Base-by-base conservation (phyloP, 2,329 filamentous ascomycete genomes). In the Zasmidium cellare region DNA sequence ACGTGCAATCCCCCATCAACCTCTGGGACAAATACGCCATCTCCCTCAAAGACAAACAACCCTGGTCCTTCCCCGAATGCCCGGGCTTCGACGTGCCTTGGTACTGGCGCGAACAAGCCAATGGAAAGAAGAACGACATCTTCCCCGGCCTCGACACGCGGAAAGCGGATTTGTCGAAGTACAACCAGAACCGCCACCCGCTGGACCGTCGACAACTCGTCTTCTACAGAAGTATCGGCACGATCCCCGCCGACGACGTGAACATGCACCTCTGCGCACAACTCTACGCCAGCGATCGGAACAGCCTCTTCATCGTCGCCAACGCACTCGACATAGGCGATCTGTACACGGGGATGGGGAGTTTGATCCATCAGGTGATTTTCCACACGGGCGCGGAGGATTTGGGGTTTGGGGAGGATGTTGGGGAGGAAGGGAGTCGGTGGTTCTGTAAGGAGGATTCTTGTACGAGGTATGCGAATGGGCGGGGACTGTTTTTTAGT, bases 201-300 rank as follows among this genome's bases (percentile, higher is more conserved):
- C 64, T 75, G 5, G 72, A 76, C 19, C 61, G 66, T 12, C 55
- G 68, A 18, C 65, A 80, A 61, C 64, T 81, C 49, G 69, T 74
- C 31, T 74, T 75, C 56, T 81, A 80, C 63, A 67, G 72, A 7
- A 64, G 77, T 1, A 48, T 56, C 24, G 77, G 77, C 23, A 58
- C 57, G 2, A 61, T 71, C 23, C 66, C 69, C 9, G 49, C 56
- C 18, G 54, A 51, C 3, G 67, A 74, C 57, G 69, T 80, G 28
- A 84, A 84, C 60, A 67, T 84, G n/a, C 82, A 84, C 62, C 78
- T 80, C 1, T 82, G 79, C 63, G 81, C 80, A 5, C 82, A 84
- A 66, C 72, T 83, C 52, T 84, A 83, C 64, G 77, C 81, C 1
- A 80, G 77, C 46, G 82, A 84, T 63, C 76, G 78, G 24, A 84